Percentiles rank a stretch among this genome's conserved stretches.
phyloP scores from a whole-genome alignment of 2,329 filamentous ascomycete genomes.

The Cordyceps pruinosa region DNA sequence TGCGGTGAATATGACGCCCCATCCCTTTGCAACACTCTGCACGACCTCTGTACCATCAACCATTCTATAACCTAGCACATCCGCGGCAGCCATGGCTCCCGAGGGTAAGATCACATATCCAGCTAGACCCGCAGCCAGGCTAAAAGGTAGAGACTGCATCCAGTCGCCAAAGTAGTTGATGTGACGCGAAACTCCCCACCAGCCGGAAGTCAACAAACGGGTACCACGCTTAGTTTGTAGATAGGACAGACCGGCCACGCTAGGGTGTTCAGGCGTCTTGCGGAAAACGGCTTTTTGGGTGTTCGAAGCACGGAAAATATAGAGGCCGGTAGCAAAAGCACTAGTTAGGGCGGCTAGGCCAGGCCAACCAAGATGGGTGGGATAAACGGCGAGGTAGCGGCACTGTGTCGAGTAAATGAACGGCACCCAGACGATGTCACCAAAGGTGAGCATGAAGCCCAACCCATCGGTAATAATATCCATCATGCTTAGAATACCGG shows the following conservation, averaged over 20 bases:
- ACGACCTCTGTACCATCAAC: slow-evolving; percentile 55
- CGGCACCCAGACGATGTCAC: slow-evolving; percentile 84
- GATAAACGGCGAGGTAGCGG: slow-evolving; percentile 75
- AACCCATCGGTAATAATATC: slow-evolving; percentile 87
- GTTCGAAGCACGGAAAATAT: slow-evolving; percentile 83
- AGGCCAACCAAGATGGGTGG: slow-evolving; percentile 60
- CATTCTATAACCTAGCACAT: slow-evolving; percentile 45
- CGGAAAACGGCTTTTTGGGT: slow-evolving; percentile 92
- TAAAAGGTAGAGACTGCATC: slow-evolving; percentile 83
- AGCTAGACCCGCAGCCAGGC: slow-evolving; percentile 72
- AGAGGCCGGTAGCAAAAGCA: slow-evolving; percentile 64
- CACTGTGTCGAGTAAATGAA: slow-evolving; percentile 79
- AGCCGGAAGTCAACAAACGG: slow-evolving; percentile 71
- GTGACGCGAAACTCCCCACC: slow-evolving; percentile 85
- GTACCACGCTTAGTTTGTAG: slow-evolving; percentile 77
- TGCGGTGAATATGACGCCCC: slow-evolving; percentile 81
- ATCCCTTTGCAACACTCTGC: slow-evolving; percentile 66
- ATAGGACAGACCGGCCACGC: slow-evolving; percentile 68
- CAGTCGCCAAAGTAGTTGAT: slow-evolving; percentile 94
- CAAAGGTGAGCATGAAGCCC: slow-evolving; percentile 87
- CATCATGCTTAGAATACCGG: slow-evolving; percentile 80
- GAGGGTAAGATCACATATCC: slow-evolving; percentile 64
- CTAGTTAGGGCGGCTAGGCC: slow-evolving; percentile 57
- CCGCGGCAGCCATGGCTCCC: slow-evolving; percentile 28
- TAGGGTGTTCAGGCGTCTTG: slow-evolving; percentile 70